phyloP scores from a whole-genome alignment of 176 grass and related monocot species.

The Avena insularis region DNA sequence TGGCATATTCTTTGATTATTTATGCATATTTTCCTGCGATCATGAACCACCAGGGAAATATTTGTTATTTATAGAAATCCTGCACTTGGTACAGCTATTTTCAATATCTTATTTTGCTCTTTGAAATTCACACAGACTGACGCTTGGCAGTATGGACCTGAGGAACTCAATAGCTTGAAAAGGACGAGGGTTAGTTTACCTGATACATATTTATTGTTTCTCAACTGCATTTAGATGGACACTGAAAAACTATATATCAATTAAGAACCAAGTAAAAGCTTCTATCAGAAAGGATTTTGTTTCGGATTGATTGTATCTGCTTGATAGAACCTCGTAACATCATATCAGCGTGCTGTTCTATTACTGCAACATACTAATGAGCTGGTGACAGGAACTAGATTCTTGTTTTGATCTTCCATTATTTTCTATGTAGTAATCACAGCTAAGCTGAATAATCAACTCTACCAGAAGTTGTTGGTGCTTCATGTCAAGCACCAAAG shows the following conservation, averaged over 20 bases:
- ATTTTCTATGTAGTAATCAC: constrained; percentile 1
- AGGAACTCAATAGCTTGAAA: constrained; percentile 87
- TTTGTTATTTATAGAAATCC: constrained; percentile 20
- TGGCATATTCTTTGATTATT: constrained; percentile 25
- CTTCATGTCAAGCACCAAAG: neutral
- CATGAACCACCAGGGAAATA: neutral
- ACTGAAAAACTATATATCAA: neutral
- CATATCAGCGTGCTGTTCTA: neutral
- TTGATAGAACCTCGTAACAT: constrained; percentile 14
- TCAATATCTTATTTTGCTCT: constrained; percentile 43
- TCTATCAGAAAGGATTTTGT: constrained; percentile 9
- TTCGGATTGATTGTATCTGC: neutral
- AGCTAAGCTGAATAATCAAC: constrained; percentile 19
- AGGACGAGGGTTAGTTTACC: constrained; percentile 78
- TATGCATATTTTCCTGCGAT: constrained; percentile 14
- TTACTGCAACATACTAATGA: neutral
- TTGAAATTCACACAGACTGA: constrained; percentile 61
- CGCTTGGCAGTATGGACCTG: constrained; percentile 69
- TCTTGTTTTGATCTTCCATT: constrained; percentile 30
- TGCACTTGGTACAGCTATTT: neutral
- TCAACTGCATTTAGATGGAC: constrained; percentile 20
- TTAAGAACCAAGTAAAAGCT: neutral
- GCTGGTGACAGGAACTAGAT: constrained; percentile 4
- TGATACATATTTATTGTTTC: constrained; percentile 25
- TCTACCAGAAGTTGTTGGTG: neutral